These are phyloP conservation scores for Malus hybrid DNA, from an alignment of 331 rosid genomes.

Conservation along the genomic window DNA sequence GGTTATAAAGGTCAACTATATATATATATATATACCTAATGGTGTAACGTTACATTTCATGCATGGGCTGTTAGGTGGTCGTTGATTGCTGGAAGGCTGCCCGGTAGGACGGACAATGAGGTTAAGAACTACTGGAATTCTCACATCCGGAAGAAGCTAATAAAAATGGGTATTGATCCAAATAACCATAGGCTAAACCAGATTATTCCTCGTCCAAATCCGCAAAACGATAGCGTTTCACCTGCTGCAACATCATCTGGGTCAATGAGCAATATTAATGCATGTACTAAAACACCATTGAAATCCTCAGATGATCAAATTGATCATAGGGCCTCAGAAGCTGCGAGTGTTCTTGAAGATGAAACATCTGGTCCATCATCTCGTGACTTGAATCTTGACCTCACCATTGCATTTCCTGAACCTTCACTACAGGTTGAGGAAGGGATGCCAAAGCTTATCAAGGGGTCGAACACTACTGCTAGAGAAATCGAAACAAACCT, in stretches of 20 bases:
- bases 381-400: constrained; percentile 41
- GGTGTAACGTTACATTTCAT: neutral
- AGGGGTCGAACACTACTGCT: neutral
- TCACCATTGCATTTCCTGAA: constrained; percentile 52
- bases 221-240: neutral
- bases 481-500: constrained; percentile 17
- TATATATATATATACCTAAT: neutral
- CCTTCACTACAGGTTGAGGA: constrained; percentile 1
- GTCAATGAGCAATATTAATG: constrained; percentile 14
- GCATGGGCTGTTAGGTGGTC: constrained; percentile 41
- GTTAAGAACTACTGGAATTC: constrained; percentile 77
- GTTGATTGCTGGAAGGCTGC: constrained; percentile 71
- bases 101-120: constrained; percentile 74
- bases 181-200: constrained; percentile 50
- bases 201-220: constrained; percentile 7
- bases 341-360: constrained; percentile 15
- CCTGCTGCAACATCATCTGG: constrained; percentile 10
- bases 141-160: constrained; percentile 57
- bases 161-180: constrained; percentile 64
- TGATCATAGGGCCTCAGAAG: constrained; percentile 8
- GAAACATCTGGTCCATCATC: constrained; percentile 16
- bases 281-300: neutral
- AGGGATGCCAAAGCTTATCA: constrained; percentile 1
- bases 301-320: neutral
- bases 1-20: neutral